Percentiles rank a stretch among this genome's conserved stretches.
Evolutionary conservation across 495 filamentous ascomycete genomes (phyloP).

Genomic region (Staphylotrichum longicolle): DNA sequence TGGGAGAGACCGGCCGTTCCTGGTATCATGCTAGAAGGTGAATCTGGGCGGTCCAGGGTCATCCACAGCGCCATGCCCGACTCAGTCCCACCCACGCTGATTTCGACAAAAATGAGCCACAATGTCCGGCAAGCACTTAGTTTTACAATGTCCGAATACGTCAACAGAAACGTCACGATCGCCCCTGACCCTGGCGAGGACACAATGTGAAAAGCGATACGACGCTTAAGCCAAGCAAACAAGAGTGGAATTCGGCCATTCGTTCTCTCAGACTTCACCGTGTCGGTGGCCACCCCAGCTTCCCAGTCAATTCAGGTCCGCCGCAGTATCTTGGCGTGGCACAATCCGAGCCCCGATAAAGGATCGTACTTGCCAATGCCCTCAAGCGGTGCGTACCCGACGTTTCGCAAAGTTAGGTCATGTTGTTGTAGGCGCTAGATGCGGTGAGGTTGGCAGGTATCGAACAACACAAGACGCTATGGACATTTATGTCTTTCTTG

Average conservation of each 20-base stretch:
- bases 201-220: no score
- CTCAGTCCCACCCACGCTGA: constrained; percentile 17
- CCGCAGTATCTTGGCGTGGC: background rate
- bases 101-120: constrained; percentile 19
- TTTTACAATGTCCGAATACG: constrained; percentile 28
- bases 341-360: constrained; percentile 3
- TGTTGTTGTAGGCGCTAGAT: constrained; percentile 15
- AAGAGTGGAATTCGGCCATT: no score
- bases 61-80: constrained; percentile 22
- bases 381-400: constrained; percentile 8
- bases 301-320: background rate
- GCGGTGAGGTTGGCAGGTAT: constrained; percentile 7
- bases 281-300: no score
- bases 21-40: constrained; percentile 24
- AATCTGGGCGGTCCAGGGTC: constrained; percentile 17
- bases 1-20: background rate
- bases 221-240: no score
- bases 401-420: constrained; percentile 12
- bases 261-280: no score
- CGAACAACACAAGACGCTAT: background rate
- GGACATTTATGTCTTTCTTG: constrained; percentile 10
- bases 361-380: constrained; percentile 8
- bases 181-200: constrained; percentile 19
- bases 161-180: constrained; percentile 18
- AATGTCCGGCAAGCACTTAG: constrained; percentile 16